These are phyloP conservation scores for Warburgia ugandensis DNA, from an alignment of 164 flowering plant species.

Conservation along the genomic window DNA sequence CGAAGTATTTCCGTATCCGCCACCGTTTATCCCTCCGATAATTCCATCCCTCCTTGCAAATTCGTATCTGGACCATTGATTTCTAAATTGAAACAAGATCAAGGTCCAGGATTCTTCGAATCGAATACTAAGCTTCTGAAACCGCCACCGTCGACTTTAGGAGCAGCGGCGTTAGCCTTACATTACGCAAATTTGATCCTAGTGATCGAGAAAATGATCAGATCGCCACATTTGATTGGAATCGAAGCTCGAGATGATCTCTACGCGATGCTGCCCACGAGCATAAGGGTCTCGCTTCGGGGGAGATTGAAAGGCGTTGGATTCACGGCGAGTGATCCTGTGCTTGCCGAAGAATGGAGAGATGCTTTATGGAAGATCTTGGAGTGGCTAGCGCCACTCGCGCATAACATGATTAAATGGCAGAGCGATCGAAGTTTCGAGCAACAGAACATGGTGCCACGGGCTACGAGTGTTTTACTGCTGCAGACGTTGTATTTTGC, in stretches of 20 bases:
- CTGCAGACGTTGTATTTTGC: slow-evolving; percentile 81
- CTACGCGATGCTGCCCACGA: slow-evolving; percentile 69
- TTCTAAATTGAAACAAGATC: slow-evolving; percentile 17
- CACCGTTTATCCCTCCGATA: slow-evolving; percentile 48
- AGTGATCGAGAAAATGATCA: slow-evolving; percentile 79
- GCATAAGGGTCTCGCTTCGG: slow-evolving; percentile 52
- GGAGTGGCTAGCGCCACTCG: slow-evolving; percentile 80
- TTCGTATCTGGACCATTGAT: slow-evolving; percentile 39
- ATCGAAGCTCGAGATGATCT: slow-evolving; percentile 82
- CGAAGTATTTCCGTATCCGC: slow-evolving; percentile 60
- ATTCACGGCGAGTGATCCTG: slow-evolving; percentile 58
- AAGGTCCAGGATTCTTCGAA: slow-evolving; percentile 41
- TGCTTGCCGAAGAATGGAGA: slow-evolving; percentile 75
- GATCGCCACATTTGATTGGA: slow-evolving; percentile 77
- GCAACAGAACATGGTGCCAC: slow-evolving; percentile 51
- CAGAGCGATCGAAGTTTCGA: slow-evolving; percentile 94
- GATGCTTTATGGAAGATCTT: slow-evolving; percentile 66
- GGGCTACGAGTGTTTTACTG: slow-evolving; percentile 48
- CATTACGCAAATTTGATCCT: slow-evolving; percentile 85
- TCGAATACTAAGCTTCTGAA: slow-evolving; percentile 45
- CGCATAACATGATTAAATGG: slow-evolving; percentile 93
- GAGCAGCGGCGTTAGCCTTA: slow-evolving; percentile 56
- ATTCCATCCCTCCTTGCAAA: slow-evolving; percentile 22
- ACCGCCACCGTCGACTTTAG: slow-evolving; percentile 56
- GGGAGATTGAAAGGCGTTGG: slow-evolving; percentile 67